These are phyloP conservation scores for Fusarium decemcellulare DNA, from an alignment of 2,329 filamentous ascomycete genomes.

Conservation along the genomic window DNA sequence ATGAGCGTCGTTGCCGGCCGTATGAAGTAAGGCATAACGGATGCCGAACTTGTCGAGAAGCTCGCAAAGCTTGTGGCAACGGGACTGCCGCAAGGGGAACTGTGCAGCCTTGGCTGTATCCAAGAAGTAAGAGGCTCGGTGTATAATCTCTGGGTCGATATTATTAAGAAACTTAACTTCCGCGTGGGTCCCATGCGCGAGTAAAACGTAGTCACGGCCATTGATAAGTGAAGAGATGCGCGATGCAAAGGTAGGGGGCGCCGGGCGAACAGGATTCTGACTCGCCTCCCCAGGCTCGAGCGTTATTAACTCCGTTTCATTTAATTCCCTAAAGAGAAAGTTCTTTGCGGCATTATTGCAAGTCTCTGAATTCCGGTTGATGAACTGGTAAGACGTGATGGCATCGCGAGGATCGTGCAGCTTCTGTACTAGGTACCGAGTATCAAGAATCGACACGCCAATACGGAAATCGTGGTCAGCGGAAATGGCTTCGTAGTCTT, in stretches of 20 bases:
- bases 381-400: constrained; percentile 36
- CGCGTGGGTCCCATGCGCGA: constrained; percentile 24
- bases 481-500: constrained; percentile 22
- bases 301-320: constrained; percentile 12
- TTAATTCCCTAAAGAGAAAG: constrained; percentile 17
- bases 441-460: constrained; percentile 36
- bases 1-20: constrained; percentile 51
- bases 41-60: constrained; percentile 40
- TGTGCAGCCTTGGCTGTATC: constrained; percentile 49
- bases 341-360: constrained; percentile 18
- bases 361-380: constrained; percentile 13
- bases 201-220: constrained; percentile 27
- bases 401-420: constrained; percentile 2
- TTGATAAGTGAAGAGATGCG: constrained; percentile 14
- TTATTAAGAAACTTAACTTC: constrained; percentile 37
- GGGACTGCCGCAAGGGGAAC: constrained; percentile 42
- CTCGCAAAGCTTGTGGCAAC: constrained; percentile 43
- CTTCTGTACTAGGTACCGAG: constrained; percentile 12
- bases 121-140: constrained; percentile 33
- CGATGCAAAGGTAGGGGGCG: neutral
- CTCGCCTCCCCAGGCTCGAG: neutral
- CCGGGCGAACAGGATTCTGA: too few relatives aligned
- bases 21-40: constrained; percentile 19
- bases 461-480: constrained; percentile 31
- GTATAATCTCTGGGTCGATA: constrained; percentile 12